These are phyloP conservation scores for Citrus medica DNA, from an alignment of 345 rosid species.

Conservation along the genomic window DNA sequence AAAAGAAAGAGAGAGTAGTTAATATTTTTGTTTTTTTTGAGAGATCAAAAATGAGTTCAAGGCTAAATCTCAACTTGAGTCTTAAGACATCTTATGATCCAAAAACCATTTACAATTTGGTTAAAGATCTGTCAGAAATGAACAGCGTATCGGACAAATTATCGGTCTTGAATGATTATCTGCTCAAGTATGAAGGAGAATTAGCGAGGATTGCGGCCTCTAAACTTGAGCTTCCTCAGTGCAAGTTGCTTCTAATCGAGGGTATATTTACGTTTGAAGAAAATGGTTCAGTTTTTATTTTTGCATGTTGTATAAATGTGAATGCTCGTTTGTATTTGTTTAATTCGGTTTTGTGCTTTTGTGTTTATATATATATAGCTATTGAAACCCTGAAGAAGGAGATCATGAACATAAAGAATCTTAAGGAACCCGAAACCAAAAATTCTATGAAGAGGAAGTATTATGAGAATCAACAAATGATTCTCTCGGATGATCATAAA, in stretches of 20 bases:
- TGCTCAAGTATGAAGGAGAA: constrained; percentile 18
- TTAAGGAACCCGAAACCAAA: not conserved
- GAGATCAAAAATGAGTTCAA: not conserved
- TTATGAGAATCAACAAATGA: not conserved
- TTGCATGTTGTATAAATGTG: no score
- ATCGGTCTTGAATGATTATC: constrained; percentile 15
- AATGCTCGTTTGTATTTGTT: not conserved
- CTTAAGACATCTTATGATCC: constrained; percentile 17
- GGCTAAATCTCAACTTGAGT: constrained; percentile 9
- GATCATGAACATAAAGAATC: constrained; percentile 5
- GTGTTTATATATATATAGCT: constrained; percentile 4
- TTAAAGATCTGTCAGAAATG: constrained; percentile 18
- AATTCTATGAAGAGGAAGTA: constrained; percentile 4
- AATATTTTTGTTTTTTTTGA: not conserved
- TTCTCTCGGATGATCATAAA: not conserved
- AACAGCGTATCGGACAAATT: not conserved
- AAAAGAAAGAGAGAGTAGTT: not conserved
- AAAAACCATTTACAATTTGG: constrained; percentile 3
- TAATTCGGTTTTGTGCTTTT: not conserved
- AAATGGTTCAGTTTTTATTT: not conserved
- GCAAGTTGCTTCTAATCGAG: constrained; percentile 19
- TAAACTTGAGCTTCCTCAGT: constrained; percentile 15
- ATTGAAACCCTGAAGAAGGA: constrained; percentile 18
- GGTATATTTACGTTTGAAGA: not conserved
- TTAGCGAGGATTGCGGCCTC: not conserved